Base-by-base conservation (phyloP, 1,139 yeast genomes). In the Taphrina communis region DNA sequence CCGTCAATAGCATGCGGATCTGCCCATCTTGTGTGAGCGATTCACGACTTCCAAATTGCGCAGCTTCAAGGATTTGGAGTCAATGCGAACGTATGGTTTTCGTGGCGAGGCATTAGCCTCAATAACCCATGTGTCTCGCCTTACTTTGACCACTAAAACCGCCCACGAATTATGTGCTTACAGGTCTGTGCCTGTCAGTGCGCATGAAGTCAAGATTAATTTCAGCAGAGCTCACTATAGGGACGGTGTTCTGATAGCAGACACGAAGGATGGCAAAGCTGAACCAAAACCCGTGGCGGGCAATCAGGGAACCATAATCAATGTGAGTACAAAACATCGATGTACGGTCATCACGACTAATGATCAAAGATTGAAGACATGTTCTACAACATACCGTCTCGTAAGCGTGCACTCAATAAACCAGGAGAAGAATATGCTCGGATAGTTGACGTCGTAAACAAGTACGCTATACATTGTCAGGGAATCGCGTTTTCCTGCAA, bases 231-330 rank as follows among this genome's bases (percentile, higher is more conserved):
- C 86, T 82, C 72, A 75, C 36, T 73, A 73, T 55, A 46, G 63
- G 21, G 73, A 73, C 31, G 75, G 75, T 11, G 68, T 63, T 35
- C 66, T 73, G 11, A 75, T 76, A 8, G 71, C 69, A 46, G 69
- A 72, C 55, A 77, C 71, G 70, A 76, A 76, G 1, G 73, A 72
- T 1, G 79, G 80, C 17, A 79, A 81, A 0, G 72, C 77, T 0
- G 85, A 83, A 0, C 90, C 95, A 0, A 84, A 84, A 72, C 92
- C 97, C 0, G 82, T 85, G 0, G 99, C 99, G 0, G 98, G 98
- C 0, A 88, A 85, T 71, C 83, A 83, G 59, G 99, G 99, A 0
- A 94, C 99, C 0, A 92, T 88, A 71, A 84, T 95, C 52, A 79
- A 84, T 12, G 67, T 57, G 9, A 0, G 96, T 57, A 58, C 8